Evolutionary conservation across 2,329 filamentous ascomycete species (phyloP).

Genomic region (Bertia moriformis): DNA sequence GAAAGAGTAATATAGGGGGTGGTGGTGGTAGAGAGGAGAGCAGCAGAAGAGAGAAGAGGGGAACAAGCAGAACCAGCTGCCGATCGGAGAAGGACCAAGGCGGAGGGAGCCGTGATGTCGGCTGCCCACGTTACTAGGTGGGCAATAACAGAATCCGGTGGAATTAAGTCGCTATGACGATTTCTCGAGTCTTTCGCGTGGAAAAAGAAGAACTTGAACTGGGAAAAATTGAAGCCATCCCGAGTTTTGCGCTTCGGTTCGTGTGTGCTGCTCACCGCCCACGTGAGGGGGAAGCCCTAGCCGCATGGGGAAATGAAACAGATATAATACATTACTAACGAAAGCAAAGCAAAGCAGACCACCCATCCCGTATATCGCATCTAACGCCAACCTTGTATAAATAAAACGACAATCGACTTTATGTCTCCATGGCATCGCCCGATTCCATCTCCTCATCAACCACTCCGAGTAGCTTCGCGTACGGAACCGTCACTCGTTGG

Average conservation of each 20-base stretch:
- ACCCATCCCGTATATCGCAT: not conserved
- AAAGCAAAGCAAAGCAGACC: too few species aligned
- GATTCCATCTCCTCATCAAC: not conserved
- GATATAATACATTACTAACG: too few species aligned
- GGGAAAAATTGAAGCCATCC: too few species aligned
- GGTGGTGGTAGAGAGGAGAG: slow-evolving; percentile 19
- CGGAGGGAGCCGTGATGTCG: slow-evolving; percentile 20
- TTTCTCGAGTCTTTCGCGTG: too few species aligned
- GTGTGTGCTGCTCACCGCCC: not conserved
- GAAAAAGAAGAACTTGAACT: too few species aligned
- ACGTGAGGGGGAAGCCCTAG: not conserved
- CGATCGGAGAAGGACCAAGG: slow-evolving; percentile 25
- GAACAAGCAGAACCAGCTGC: slow-evolving; percentile 57
- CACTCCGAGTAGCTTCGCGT: not conserved
- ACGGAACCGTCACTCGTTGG: slow-evolving; percentile 1
- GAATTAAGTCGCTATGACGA: too few species aligned
- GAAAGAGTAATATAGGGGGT: slow-evolving; percentile 15
- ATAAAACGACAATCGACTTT: too few species aligned
- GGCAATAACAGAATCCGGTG: too few species aligned
- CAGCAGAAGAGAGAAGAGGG: slow-evolving; percentile 6
- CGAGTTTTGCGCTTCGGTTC: too few species aligned
- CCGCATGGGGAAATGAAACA: too few species aligned
- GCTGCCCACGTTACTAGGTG: slow-evolving; percentile 9
- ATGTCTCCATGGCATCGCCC: not conserved
- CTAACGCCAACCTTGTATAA: not conserved